These are phyloP conservation scores for Pseudogymnoascus sp. DNA, from an alignment of 2,329 filamentous ascomycete genomes.

Conservation along the genomic window DNA sequence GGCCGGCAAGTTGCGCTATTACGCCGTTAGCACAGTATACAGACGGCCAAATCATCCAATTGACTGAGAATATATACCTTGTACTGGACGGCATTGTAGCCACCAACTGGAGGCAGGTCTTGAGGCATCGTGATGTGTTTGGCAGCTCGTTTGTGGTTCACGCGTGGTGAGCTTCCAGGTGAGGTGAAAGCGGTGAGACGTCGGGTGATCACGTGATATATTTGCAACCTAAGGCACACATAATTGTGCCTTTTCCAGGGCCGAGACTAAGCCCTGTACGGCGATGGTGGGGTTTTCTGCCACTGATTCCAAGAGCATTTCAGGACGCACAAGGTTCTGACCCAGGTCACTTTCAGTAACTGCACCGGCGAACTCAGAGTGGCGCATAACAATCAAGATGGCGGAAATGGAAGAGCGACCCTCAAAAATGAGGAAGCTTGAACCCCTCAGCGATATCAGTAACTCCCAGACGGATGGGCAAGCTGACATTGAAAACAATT, in stretches of 20 bases:
- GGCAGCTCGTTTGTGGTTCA: constrained; percentile 1
- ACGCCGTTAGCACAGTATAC: background rate
- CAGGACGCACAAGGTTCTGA: background rate
- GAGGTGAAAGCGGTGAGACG: constrained; percentile 8
- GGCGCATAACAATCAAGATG: constrained; percentile 15
- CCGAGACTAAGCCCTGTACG: background rate
- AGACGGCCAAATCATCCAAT: background rate
- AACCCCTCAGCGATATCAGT: constrained; percentile 3
- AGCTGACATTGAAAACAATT: background rate
- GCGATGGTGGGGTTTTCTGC: constrained; percentile 8
- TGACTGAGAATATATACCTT: constrained; percentile 51
- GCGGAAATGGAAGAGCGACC: constrained; percentile 23
- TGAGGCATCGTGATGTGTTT: constrained; percentile 67
- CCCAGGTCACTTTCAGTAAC: background rate
- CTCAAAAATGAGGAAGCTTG: constrained; percentile 24
- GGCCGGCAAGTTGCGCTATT: constrained; percentile 80
- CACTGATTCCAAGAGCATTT: background rate
- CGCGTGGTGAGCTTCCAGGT: background rate
- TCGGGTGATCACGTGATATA: background rate
- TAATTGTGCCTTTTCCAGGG: background rate
- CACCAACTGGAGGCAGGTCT: constrained; percentile 92
- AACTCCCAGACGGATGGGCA: background rate
- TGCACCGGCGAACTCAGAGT: background rate
- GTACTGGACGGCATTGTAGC: constrained; percentile 95
- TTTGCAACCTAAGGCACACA: background rate